These are phyloP conservation scores for Lactarius hatsudake DNA, from an alignment of 768 basidiomycete genomes.

Conservation along the genomic window DNA sequence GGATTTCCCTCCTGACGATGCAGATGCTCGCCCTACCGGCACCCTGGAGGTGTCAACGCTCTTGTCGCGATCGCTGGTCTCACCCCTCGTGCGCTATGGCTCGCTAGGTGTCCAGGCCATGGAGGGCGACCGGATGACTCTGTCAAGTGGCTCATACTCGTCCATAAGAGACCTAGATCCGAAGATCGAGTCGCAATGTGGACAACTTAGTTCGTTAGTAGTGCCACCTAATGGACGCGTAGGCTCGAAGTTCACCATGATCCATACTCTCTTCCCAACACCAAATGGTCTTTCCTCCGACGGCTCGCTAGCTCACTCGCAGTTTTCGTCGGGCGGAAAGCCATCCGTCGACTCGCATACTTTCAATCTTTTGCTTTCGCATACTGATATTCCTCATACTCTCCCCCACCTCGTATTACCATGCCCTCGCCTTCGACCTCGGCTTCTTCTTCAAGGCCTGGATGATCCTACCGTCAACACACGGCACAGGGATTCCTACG, in stretches of 20 bases:
- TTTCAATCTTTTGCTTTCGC: not conserved
- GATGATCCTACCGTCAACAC: not conserved
- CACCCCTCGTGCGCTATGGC: conserved; percentile 8
- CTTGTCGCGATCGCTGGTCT: conserved; percentile 20
- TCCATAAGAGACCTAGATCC: conserved; percentile 9
- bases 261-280: conserved; percentile 10
- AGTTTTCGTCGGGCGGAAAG: conserved; percentile 2
- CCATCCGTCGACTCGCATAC: conserved; percentile 4
- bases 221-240: conserved; percentile 3
- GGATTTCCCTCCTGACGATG: conserved; percentile 15
- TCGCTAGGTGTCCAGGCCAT: conserved; percentile 4
- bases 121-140: conserved; percentile 19
- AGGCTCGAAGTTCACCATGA: conserved; percentile 14
- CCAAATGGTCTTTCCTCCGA: not conserved
- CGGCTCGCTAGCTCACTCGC: not conserved
- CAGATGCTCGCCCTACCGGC: conserved; percentile 11
- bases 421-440: not conserved
- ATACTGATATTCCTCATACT: not conserved
- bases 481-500: not conserved
- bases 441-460: not conserved
- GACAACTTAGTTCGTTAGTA: conserved; percentile 10
- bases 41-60: conserved; percentile 19
- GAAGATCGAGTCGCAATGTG: conserved; percentile 10
- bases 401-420: conserved; percentile 9
- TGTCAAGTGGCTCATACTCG: not conserved